phyloP scores from a whole-genome alignment of 2,329 filamentous ascomycete genomes.

The Claviceps purpurea region DNA sequence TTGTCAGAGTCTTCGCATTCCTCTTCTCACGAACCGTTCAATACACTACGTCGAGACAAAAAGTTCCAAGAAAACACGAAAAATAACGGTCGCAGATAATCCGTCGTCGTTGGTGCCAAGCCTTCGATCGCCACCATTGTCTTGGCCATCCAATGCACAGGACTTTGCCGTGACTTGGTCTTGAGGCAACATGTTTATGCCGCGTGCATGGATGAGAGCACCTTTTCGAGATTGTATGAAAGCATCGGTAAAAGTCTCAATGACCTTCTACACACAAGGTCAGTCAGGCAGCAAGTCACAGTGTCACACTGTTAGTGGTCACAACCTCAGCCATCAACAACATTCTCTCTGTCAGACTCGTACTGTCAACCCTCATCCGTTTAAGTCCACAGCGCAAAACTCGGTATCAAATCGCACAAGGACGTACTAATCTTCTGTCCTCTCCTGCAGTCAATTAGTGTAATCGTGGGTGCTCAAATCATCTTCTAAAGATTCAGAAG shows the following conservation, averaged over 20 bases:
- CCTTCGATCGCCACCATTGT: background rate
- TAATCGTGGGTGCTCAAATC: background rate
- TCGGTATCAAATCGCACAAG: background rate
- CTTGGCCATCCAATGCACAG: background rate
- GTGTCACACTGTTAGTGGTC: no score
- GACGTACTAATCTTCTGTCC: background rate
- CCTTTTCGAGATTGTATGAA: background rate
- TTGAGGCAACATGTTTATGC: background rate
- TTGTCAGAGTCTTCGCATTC: background rate
- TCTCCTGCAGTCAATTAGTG: background rate
- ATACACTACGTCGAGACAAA: no score
- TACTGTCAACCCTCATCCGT: background rate
- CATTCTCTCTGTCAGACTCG: background rate
- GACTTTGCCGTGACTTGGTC: background rate
- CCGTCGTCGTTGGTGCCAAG: background rate
- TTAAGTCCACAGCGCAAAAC: background rate
- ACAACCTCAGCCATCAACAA: background rate
- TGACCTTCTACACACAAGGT: background rate
- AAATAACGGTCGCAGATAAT: background rate
- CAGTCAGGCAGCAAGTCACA: background rate
- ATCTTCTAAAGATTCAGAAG: background rate
- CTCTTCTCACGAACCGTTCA: background rate
- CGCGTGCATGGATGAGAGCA: background rate
- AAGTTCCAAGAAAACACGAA: background rate
- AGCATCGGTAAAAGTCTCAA: background rate